phyloP scores from a whole-genome alignment of 371 early-diverging fungal species.

The Amoeboaphelidium protococcarum region DNA sequence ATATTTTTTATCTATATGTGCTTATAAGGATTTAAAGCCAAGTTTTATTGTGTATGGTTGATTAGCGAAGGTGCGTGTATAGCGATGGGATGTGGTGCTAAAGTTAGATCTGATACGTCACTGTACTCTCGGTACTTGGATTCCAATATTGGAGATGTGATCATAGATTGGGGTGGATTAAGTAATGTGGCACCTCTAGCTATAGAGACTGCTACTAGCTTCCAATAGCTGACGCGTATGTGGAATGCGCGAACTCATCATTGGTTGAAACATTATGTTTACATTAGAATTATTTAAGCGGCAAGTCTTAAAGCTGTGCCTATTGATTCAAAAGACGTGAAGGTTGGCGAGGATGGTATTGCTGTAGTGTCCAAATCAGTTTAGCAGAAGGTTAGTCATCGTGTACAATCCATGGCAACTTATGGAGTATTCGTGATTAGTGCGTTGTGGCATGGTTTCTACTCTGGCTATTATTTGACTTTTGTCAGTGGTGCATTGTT shows the following conservation, averaged over 20 bases:
- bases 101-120: no score
- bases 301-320: not conserved
- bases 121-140: no score
- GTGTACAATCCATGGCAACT: no score
- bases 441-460: slow-evolving; percentile 86
- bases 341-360: no score
- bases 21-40: slow-evolving; percentile 8
- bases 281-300: slow-evolving; percentile 12
- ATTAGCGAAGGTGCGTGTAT: slow-evolving; percentile 62
- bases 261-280: slow-evolving; percentile 57
- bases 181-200: not conserved
- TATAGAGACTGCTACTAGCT: not conserved
- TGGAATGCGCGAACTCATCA: not conserved
- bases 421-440: slow-evolving; percentile 10
- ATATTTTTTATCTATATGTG: not conserved
- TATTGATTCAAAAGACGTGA: not conserved
- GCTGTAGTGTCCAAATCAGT: no score
- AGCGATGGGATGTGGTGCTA: slow-evolving; percentile 53
- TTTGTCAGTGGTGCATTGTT: slow-evolving; percentile 3
- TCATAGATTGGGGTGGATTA: not conserved
- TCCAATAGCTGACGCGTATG: not conserved
- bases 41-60: slow-evolving; percentile 65
- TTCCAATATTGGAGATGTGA: no score
- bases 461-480: slow-evolving; percentile 54
- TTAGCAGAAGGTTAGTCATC: not conserved